Conservation (phyloP, 2,329 filamentous ascomycete genomes). For the Parascedosporium putredinis region DNA sequence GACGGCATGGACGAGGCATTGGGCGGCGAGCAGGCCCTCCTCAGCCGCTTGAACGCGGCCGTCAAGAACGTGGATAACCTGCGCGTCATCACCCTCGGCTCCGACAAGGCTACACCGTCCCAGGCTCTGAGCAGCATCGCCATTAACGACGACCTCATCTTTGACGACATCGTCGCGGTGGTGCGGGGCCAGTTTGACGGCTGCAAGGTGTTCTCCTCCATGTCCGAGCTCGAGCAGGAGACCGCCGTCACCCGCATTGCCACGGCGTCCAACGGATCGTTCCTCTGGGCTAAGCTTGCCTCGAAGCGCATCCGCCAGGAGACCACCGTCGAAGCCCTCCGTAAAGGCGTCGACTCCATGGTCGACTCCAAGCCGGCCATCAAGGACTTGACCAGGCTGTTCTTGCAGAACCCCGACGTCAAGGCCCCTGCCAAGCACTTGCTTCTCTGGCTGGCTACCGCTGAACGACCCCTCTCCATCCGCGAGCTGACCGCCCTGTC, state of each 20-base stretch:
- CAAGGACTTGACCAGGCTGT: conserved; percentile 20
- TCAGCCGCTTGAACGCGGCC: conserved; percentile 18
- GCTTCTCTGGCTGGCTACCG: conserved; percentile 25
- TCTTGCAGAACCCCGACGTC: conserved; percentile 16
- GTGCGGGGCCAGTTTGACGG: conserved; percentile 16
- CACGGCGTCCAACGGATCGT: conserved; percentile 23
- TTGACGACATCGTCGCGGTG: conserved; percentile 4
- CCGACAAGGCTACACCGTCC: neutral
- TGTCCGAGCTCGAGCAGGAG: conserved; percentile 23
- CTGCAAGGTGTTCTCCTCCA: conserved; percentile 14
- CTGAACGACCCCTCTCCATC: conserved; percentile 22
- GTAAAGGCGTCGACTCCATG: conserved; percentile 19
- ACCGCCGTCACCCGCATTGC: conserved; percentile 20
- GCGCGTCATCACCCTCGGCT: conserved; percentile 5
- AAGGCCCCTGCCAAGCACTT: conserved; percentile 21
- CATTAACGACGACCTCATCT: conserved; percentile 3
- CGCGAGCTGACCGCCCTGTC: conserved; percentile 21
- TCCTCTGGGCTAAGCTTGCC: conserved; percentile 27
- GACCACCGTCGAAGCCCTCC: conserved; percentile 15
- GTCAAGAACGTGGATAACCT: conserved; percentile 12
- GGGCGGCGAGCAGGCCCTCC: conserved; percentile 18
- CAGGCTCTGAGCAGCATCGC: neutral
- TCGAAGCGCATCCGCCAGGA: conserved; percentile 20
- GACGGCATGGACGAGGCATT: conserved; percentile 26
- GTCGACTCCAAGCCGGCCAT: conserved; percentile 17